Percentiles rank a stretch among this genome's conserved stretches.
phyloP scores from a whole-genome alignment of 2,329 filamentous ascomycete species.

The Arachnopeziza araneosa region DNA sequence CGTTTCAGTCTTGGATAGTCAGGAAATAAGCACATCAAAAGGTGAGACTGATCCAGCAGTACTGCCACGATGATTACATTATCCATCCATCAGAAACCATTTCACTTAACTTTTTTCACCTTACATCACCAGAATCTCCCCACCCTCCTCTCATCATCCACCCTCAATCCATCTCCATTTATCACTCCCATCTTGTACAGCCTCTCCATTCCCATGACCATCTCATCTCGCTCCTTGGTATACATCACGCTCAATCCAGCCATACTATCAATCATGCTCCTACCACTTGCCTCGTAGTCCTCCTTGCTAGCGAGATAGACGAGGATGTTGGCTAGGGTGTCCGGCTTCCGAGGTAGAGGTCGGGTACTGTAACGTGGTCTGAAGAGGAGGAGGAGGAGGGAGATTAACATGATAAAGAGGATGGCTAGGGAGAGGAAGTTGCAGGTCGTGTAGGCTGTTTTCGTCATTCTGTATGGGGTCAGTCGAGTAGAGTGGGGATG shows the following conservation, averaged over 20 bases:
- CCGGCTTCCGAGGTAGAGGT: slow-evolving; percentile 41
- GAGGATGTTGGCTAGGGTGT: slow-evolving; percentile 40
- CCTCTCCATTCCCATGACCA: slow-evolving; percentile 27
- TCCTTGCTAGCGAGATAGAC: slow-evolving; percentile 34
- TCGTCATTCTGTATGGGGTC: slow-evolving; percentile 20
- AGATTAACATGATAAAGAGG: slow-evolving; percentile 36
- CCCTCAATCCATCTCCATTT: slow-evolving; percentile 24
- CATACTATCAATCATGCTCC: slow-evolving; percentile 28
- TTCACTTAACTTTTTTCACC: not conserved
- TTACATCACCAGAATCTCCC: slow-evolving; percentile 2
- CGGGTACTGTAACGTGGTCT: slow-evolving; percentile 34
- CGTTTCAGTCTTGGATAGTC: not conserved
- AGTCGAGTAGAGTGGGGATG: slow-evolving; percentile 4
- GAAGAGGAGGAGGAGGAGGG: slow-evolving; percentile 37
- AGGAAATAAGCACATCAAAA: not conserved
- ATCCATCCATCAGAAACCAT: not conserved
- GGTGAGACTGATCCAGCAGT: not conserved
- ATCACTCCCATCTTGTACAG: slow-evolving; percentile 31
- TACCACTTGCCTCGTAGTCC: slow-evolving; percentile 27
- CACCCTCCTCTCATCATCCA: slow-evolving; percentile 20
- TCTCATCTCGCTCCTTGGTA: slow-evolving; percentile 29
- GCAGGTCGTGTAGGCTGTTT: slow-evolving; percentile 37
- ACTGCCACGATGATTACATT: not conserved
- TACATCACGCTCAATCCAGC: slow-evolving; percentile 27
- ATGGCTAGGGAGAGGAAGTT: slow-evolving; percentile 35